Base-by-base conservation (phyloP, 768 basidiomycete species). In the Naganishia kalamii region DNA sequence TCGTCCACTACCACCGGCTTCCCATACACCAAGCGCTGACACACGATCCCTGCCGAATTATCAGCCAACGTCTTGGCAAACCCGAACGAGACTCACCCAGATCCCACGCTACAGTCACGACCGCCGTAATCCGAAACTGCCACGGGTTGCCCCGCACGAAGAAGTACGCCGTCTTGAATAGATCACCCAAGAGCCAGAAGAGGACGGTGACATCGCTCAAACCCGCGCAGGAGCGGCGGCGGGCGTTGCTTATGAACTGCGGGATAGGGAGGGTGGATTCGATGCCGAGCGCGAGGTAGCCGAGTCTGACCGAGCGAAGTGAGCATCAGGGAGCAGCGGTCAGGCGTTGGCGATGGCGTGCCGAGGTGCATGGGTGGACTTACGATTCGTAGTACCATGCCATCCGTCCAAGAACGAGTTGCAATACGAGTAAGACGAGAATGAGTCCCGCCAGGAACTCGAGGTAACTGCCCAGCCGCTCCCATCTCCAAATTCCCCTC, bases 401-500 rank as follows among this genome's bases (percentile, higher is more conserved):
- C 72, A 71, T 75, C 33, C 74, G 51, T 5, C 77, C 75, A 0
- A 78, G 48, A 13, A 73, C 68, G 10, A 76, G 51, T 57, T 76
- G 74, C 29, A 71, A 37, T 10, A 78, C 46, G 3, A 71, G 70
- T 54, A 78, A 57, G 11, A 72, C 63, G 25, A 78, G 60, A 17
- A 78, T 76, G 63, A 76, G 41, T 19, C 72, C 77, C 19, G 77
- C 77, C 40, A 78, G 60, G 48, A 78, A 78, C 63, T 78, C 75
- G 19, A 76, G 49, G 65, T 78, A 78, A 25, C 44, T 72, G 23
- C 77, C 77, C 47, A 68, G 69, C 25, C 68, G 69, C 23, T 71
- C 68, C 77, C 77, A 78, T 59, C 74, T 72, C 77, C 77, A 78
- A 50, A 78, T n/a, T n/a, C n/a, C n/a, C n/a, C n/a, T n/a, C n/a